Conservation (phyloP, 441 rosid genomes). For the Corymbia calophylla region DNA sequence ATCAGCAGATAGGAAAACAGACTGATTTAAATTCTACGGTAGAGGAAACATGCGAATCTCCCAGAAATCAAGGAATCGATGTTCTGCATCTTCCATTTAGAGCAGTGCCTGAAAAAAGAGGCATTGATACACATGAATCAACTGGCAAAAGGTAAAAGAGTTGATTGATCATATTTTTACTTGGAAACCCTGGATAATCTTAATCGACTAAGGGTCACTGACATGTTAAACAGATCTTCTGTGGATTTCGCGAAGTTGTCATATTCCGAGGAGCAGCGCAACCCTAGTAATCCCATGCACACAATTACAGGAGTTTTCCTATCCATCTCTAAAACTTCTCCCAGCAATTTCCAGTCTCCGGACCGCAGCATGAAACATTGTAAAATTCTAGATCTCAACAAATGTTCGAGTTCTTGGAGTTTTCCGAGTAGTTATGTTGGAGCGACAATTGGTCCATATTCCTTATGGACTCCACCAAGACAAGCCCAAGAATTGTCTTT, state of each 20-base stretch:
- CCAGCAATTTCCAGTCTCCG: not conserved
- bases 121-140: not conserved
- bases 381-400: not conserved
- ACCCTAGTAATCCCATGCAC: not conserved
- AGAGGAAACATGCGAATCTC: not conserved
- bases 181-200: not conserved
- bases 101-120: not conserved
- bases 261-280: not conserved
- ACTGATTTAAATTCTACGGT: not conserved
- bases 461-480: not conserved
- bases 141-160: not conserved
- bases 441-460: not conserved
- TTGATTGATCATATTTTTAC: not conserved
- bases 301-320: not conserved
- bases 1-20: not conserved
- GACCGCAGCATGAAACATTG: not conserved
- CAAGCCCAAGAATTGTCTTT: not conserved
- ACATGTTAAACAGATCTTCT: not conserved
- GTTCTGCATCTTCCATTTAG: not conserved
- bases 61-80: not conserved
- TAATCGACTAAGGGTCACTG: not conserved
- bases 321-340: not conserved
- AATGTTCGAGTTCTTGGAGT: not conserved
- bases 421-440: not conserved
- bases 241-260: not conserved